These are phyloP conservation scores for Nemophila menziesii DNA, from an alignment of 257 asterid species.

Conservation along the genomic window DNA sequence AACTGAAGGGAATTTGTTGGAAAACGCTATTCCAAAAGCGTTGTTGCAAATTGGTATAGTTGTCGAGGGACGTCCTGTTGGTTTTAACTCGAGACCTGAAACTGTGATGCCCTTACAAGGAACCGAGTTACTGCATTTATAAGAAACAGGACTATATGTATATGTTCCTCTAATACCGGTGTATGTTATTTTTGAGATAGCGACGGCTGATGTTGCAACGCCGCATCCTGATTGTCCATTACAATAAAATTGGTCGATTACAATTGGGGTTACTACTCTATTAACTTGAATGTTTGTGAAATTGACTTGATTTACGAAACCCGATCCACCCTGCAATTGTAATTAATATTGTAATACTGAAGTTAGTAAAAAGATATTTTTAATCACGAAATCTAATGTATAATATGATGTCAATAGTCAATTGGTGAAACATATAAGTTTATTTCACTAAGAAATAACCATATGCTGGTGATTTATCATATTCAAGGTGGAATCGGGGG, in stretches of 20 bases:
- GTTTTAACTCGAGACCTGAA: slow-evolving; percentile 15
- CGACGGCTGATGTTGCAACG: slow-evolving; percentile 68
- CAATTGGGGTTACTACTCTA: slow-evolving; percentile 67
- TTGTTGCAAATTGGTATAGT: background rate
- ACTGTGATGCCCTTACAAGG: slow-evolving; percentile 75
- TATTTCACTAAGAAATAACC: too few relatives aligned
- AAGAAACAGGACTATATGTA: slow-evolving; percentile 71
- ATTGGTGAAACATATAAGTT: too few relatives aligned
- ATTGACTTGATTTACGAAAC: slow-evolving; percentile 52
- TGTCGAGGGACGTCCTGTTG: background rate
- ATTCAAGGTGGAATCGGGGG: too few relatives aligned
- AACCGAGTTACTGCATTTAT: slow-evolving; percentile 68
- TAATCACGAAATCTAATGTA: too few relatives aligned
- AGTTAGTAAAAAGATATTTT: too few relatives aligned
- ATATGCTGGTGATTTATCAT: too few relatives aligned
- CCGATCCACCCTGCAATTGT: slow-evolving; percentile 95
- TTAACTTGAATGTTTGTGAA: slow-evolving; percentile 70
- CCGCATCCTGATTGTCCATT: slow-evolving; percentile 49
- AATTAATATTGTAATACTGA: too few relatives aligned
- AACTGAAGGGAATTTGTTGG: background rate
- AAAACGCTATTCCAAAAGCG: background rate
- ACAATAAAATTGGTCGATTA: slow-evolving; percentile 84
- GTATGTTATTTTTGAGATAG: slow-evolving; percentile 65
- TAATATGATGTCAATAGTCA: too few relatives aligned
- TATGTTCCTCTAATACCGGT: slow-evolving; percentile 68